Conservation (phyloP, 1,284 basidiomycete genomes). For the Volvariella surrecta region DNA sequence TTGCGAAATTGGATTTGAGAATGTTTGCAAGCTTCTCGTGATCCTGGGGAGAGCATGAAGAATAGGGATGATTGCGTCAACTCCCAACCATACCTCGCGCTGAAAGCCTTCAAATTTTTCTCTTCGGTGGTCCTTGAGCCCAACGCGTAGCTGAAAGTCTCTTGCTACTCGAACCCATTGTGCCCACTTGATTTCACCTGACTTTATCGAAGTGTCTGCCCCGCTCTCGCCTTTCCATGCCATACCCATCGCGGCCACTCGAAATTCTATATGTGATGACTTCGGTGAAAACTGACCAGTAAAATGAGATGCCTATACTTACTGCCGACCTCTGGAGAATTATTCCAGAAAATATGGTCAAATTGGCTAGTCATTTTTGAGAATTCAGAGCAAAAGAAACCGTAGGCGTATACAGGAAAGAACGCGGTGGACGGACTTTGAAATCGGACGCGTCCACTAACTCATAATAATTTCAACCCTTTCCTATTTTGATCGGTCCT, state of each 20-base stretch:
- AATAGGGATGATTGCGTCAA: background rate
- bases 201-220: conserved; percentile 56
- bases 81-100: conserved; percentile 57
- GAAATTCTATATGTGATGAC: conserved; percentile 55
- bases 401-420: conserved; percentile 11
- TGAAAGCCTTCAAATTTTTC: conserved; percentile 94
- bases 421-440: conserved; percentile 32
- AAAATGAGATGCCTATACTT: conserved; percentile 28
- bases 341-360: conserved; percentile 75
- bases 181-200: conserved; percentile 77
- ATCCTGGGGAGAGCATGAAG: conserved; percentile 42
- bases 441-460: conserved; percentile 25
- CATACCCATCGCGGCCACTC: conserved; percentile 82
- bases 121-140: conserved; percentile 66
- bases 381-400: background rate
- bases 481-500: conserved; percentile 1
- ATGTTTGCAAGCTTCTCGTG: conserved; percentile 70
- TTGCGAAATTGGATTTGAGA: conserved; percentile 81
- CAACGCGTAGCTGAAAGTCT: conserved; percentile 84
- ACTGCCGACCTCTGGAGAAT: conserved; percentile 76
- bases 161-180: conserved; percentile 91
- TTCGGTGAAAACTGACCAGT: conserved; percentile 10
- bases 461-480: background rate
- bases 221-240: conserved; percentile 84
- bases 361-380: conserved; percentile 59